Percentiles rank a stretch among this genome's conserved stretches.
phyloP scores from a whole-genome alignment of 2,329 filamentous ascomycete genomes.

The Penicillium thymicola region DNA sequence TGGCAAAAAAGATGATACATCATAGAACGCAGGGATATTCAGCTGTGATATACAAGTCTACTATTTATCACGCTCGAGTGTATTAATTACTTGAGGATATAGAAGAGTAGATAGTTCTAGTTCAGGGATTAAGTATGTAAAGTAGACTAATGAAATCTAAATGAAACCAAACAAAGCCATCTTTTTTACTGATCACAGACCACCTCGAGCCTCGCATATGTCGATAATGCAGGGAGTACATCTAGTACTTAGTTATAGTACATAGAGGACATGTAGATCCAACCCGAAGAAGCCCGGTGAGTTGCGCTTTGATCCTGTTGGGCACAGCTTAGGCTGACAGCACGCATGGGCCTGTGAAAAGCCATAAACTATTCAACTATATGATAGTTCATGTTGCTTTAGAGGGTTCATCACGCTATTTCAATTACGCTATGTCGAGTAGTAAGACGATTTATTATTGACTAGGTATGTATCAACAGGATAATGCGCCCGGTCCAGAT shows the following conservation, averaged over 20 bases:
- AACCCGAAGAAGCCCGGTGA: conserved; percentile 9
- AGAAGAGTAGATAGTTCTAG: neutral
- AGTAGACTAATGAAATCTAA: neutral
- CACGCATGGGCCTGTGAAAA: neutral
- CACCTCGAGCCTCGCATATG: conserved; percentile 2
- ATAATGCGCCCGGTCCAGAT: no score
- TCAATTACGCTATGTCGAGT: neutral
- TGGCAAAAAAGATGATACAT: neutral
- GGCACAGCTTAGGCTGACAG: conserved; percentile 13
- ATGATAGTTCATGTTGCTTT: neutral
- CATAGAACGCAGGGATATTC: neutral
- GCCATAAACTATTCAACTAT: neutral
- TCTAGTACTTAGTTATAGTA: neutral
- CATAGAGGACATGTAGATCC: conserved; percentile 13
- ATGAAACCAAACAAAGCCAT: no score
- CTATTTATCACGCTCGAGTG: neutral
- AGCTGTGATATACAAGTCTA: no score
- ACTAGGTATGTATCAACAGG: no score
- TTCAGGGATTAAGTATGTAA: neutral
- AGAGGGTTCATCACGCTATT: neutral
- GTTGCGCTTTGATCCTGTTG: conserved; percentile 18
- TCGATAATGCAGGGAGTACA: conserved; percentile 15
- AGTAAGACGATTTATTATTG: neutral
- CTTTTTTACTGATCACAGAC: no score
- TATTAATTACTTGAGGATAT: neutral